Conservation (phyloP, 2,329 filamentous ascomycete species). For the Neofusicoccum ribis region DNA sequence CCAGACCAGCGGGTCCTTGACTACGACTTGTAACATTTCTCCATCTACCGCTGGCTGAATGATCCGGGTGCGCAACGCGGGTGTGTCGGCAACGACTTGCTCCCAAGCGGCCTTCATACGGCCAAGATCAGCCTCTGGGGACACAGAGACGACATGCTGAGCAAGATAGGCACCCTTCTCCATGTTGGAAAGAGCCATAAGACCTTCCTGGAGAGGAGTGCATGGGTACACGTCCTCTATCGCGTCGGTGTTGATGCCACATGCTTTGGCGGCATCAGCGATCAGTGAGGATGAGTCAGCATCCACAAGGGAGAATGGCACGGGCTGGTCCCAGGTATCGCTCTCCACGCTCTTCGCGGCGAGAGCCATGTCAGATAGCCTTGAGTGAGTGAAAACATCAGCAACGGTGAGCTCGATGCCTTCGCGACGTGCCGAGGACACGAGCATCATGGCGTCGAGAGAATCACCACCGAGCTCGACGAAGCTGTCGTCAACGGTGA, state of each 20-base stretch:
- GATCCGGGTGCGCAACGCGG: conserved; percentile 39
- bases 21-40: conserved; percentile 34
- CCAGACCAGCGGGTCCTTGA: conserved; percentile 17
- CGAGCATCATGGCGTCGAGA: neutral
- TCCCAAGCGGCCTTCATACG: conserved; percentile 38
- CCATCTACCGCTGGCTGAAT: conserved; percentile 35
- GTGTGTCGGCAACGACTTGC: conserved; percentile 33
- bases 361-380: conserved; percentile 22
- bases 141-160: neutral
- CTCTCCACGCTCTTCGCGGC: conserved; percentile 5
- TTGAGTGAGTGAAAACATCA: conserved; percentile 25
- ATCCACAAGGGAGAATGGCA: too few species aligned
- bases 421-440: neutral
- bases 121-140: conserved; percentile 25
- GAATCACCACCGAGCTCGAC: conserved; percentile 44
- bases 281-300: conserved; percentile 24
- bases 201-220: conserved; percentile 56
- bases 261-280: too few species aligned
- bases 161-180: conserved; percentile 55
- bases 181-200: conserved; percentile 56
- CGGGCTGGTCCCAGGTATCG: too few species aligned
- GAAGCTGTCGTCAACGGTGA: conserved; percentile 41
- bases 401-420: conserved; percentile 22
- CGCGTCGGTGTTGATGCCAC: neutral
- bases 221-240: conserved; percentile 53